Percentiles rank a stretch among this genome's conserved stretches.
Conservation (phyloP, 164 flowering plant genomes). For the Macadamia tetraphylla region DNA sequence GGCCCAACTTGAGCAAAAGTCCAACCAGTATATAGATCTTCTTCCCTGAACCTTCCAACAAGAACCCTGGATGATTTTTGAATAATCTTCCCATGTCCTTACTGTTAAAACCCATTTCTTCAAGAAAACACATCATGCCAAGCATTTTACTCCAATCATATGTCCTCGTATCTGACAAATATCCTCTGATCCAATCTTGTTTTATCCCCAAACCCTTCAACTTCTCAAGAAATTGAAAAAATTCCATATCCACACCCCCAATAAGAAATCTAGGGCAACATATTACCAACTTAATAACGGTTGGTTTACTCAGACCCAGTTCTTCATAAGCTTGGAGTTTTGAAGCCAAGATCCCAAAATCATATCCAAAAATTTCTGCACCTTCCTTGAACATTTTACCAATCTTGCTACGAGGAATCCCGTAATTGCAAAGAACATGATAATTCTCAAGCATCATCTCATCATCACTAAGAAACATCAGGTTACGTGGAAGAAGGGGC, state of each 20-base stretch:
- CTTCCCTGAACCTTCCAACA: slow-evolving; percentile 58
- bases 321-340: slow-evolving; percentile 52
- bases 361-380: slow-evolving; percentile 36
- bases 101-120: slow-evolving; percentile 38
- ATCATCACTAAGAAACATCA: slow-evolving; percentile 56
- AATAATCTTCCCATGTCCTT: slow-evolving; percentile 30
- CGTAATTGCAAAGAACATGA: slow-evolving; percentile 49
- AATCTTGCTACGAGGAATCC: slow-evolving; percentile 47
- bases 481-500: slow-evolving; percentile 34
- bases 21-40: slow-evolving; percentile 37
- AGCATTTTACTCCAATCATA: slow-evolving; percentile 44
- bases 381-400: slow-evolving; percentile 54
- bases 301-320: slow-evolving; percentile 33
- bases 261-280: slow-evolving; percentile 44
- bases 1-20: slow-evolving; percentile 44
- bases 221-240: slow-evolving; percentile 31
- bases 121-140: slow-evolving; percentile 37
- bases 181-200: slow-evolving; percentile 39
- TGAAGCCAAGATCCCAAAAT: slow-evolving; percentile 33
- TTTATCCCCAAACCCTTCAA: slow-evolving; percentile 37
- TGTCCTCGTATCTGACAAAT: slow-evolving; percentile 22
- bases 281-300: slow-evolving; percentile 41
- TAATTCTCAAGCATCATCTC: slow-evolving; percentile 45
- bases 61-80: slow-evolving; percentile 28
- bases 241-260: slow-evolving; percentile 30